phyloP scores from a whole-genome alignment of 768 basidiomycete genomes.

The Lentinula sp. region DNA sequence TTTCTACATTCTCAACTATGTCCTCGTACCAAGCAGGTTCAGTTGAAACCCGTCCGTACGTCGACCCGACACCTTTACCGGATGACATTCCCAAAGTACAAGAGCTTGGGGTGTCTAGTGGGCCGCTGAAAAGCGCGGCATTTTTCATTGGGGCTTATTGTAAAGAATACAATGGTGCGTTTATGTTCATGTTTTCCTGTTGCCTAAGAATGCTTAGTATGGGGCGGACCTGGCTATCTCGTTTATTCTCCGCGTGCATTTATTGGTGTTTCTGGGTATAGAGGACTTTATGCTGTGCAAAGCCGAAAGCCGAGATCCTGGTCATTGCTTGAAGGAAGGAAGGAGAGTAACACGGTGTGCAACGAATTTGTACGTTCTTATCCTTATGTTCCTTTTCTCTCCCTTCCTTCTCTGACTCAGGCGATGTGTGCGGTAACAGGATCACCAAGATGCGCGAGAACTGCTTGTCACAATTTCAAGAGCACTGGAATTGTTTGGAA shows the following conservation, averaged over 20 bases:
- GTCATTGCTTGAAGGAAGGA: slow-evolving; percentile 92
- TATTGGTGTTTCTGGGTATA: slow-evolving; percentile 17
- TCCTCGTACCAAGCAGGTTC: slow-evolving; percentile 46
- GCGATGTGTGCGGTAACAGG: slow-evolving; percentile 31
- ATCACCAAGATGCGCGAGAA: slow-evolving; percentile 91
- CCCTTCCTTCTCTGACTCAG: not conserved
- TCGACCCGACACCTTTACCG: slow-evolving; percentile 64
- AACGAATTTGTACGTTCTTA: slow-evolving; percentile 72
- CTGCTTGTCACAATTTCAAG: slow-evolving; percentile 80
- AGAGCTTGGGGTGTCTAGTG: slow-evolving; percentile 87
- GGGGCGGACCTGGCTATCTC: not conserved
- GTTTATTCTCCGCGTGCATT: not conserved
- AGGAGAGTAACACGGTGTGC: slow-evolving; percentile 94
- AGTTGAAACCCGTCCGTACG: slow-evolving; percentile 43
- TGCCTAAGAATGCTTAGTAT: not conserved
- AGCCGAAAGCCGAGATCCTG: slow-evolving; percentile 83
- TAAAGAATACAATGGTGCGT: slow-evolving; percentile 92
- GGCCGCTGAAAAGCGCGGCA: slow-evolving; percentile 90
- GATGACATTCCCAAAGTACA: slow-evolving; percentile 65
- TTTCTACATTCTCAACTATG: slow-evolving; percentile 30
- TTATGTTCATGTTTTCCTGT: slow-evolving; percentile 19
- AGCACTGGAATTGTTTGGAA: slow-evolving; percentile 94
- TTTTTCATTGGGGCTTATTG: slow-evolving; percentile 97
- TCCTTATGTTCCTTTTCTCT: not conserved
- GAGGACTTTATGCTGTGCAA: slow-evolving; percentile 99